Evolutionary conservation across 164 flowering plant species (phyloP).

Genomic region (Sextonia rubra): DNA sequence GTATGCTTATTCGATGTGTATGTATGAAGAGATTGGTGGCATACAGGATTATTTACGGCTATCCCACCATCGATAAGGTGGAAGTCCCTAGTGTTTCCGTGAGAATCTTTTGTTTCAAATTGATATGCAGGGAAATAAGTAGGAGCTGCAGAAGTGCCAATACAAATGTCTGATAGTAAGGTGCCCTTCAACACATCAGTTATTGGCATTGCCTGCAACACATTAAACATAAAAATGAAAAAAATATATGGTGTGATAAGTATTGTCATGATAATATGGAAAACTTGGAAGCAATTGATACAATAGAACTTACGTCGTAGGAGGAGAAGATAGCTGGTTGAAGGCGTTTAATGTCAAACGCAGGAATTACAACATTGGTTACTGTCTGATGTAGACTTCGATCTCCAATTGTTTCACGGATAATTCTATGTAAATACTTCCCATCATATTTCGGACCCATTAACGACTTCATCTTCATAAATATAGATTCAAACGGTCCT

Average conservation of each 20-base stretch:
- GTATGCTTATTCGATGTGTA: background rate
- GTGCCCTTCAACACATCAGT: conserved; percentile 5
- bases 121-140: conserved; percentile 12
- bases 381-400: conserved; percentile 5
- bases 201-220: conserved; percentile 9
- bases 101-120: conserved; percentile 12
- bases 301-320: conserved; percentile 1
- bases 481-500: conserved; percentile 19
- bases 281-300: background rate
- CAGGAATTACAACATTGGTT: conserved; percentile 8
- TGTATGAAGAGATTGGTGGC: background rate
- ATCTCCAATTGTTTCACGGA: conserved; percentile 7
- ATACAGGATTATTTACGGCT: conserved; percentile 15
- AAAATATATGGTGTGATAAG: background rate
- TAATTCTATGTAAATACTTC: conserved; percentile 7
- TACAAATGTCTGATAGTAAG: conserved; percentile 16
- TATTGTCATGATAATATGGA: background rate
- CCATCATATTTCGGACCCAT: conserved; percentile 20
- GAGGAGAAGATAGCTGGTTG: conserved; percentile 17
- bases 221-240: background rate
- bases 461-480: background rate
- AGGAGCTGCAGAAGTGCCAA: conserved; percentile 17
- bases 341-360: conserved; percentile 10
- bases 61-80: conserved; percentile 16
- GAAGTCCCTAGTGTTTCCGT: conserved; percentile 8